These are phyloP conservation scores for Beauveria sp. DNA, from an alignment of 2,329 filamentous ascomycete genomes.

Conservation along the genomic window DNA sequence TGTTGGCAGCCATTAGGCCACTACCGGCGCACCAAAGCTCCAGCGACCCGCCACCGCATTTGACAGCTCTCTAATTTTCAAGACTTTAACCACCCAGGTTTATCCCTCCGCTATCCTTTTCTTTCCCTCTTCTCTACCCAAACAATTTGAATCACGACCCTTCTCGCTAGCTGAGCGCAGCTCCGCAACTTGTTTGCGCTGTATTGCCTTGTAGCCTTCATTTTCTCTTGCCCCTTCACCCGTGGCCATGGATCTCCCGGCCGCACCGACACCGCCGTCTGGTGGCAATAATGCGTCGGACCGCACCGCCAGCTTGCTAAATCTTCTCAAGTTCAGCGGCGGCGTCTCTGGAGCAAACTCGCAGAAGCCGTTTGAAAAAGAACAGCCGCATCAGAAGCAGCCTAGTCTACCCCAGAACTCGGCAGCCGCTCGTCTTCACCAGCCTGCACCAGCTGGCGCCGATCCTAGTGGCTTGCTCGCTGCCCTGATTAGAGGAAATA, in stretches of 20 bases:
- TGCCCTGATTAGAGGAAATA: slow-evolving; percentile 51
- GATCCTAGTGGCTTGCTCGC: slow-evolving; percentile 52
- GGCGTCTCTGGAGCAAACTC: slow-evolving; percentile 22
- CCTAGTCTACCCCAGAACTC: slow-evolving; percentile 12
- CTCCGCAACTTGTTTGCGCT: slow-evolving; percentile 10
- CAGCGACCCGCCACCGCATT: slow-evolving; percentile 6
- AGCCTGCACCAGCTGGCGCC: slow-evolving; percentile 47
- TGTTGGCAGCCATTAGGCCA: neutral
- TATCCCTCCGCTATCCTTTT: slow-evolving; percentile 4
- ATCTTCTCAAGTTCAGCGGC: slow-evolving; percentile 53
- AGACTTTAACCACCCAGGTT: slow-evolving; percentile 5
- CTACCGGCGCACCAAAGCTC: neutral
- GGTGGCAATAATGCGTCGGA: slow-evolving; percentile 32
- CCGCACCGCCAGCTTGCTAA: slow-evolving; percentile 49
- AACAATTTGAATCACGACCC: neutral
- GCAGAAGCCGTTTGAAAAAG: slow-evolving; percentile 14
- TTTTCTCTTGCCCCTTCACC: neutral
- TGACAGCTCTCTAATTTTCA: slow-evolving; percentile 7
- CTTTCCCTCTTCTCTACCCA: neutral
- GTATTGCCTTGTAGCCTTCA: slow-evolving; percentile 9
- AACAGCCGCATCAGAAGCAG: slow-evolving; percentile 15
- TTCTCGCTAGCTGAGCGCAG: slow-evolving; percentile 9
- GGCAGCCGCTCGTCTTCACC: slow-evolving; percentile 40
- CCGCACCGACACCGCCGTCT: slow-evolving; percentile 41
- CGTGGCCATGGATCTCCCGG: slow-evolving; percentile 34